Evolutionary conservation across 805 yeast genomes (phyloP).

Genomic region (Candida quercuum): DNA sequence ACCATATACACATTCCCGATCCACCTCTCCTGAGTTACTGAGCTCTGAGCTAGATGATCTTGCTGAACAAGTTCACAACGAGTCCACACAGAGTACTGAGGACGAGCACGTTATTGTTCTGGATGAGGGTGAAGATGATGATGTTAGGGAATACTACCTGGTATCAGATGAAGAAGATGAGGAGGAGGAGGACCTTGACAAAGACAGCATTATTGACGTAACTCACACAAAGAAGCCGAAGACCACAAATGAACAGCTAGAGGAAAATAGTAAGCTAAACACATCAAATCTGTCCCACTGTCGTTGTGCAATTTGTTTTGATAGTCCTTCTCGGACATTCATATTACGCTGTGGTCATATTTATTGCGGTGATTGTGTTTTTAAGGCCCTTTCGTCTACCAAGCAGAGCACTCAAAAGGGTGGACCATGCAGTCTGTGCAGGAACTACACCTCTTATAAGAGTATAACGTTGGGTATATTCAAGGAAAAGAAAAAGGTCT

Average conservation of each 20-base stretch:
- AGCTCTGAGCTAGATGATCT: conserved; percentile 5
- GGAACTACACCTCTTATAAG: conserved; percentile 29
- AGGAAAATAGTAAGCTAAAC: conserved; percentile 11
- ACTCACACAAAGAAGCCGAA: conserved; percentile 17
- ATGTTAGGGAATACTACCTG: conserved; percentile 11
- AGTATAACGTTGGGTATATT: conserved; percentile 26
- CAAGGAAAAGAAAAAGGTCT: conserved; percentile 24
- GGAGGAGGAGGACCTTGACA: conserved; percentile 12
- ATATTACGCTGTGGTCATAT: conserved; percentile 55
- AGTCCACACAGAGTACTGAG: conserved; percentile 5
- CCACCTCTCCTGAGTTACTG: conserved; percentile 17
- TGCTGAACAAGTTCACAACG: not conserved
- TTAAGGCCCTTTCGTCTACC: conserved; percentile 35
- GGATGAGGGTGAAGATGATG: conserved; percentile 15
- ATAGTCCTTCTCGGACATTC: conserved; percentile 41
- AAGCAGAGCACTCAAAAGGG: conserved; percentile 24
- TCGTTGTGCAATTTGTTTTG: conserved; percentile 52
- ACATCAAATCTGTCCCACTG: conserved; percentile 15
- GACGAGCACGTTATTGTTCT: conserved; percentile 4
- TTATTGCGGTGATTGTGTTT: conserved; percentile 49
- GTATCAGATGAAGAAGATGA: conserved; percentile 18
- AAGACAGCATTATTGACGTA: conserved; percentile 6
- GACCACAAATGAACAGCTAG: conserved; percentile 29
- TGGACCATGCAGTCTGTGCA: conserved; percentile 40
- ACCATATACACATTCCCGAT: conserved; percentile 23